A percentile compares a stretch with the other conserved stretches of the same genome.
phyloP scores from a whole-genome alignment of 495 filamentous ascomycete species.

The Penicillium bialowiezense region DNA sequence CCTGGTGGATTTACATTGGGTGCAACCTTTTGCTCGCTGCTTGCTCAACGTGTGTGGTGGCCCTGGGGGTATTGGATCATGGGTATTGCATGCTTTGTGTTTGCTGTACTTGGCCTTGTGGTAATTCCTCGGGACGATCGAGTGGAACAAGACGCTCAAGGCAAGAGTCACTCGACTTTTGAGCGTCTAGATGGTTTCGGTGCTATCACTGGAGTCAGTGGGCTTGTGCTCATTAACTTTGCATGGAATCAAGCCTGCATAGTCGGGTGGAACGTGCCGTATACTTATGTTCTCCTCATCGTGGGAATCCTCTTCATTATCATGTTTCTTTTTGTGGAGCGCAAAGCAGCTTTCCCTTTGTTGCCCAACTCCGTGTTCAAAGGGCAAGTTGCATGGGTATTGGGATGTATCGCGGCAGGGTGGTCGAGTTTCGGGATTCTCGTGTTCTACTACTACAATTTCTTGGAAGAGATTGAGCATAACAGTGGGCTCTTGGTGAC shows the following conservation, averaged over 20 bases:
- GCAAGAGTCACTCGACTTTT: not conserved
- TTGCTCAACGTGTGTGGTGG: constrained; percentile 55
- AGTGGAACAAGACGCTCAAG: not conserved
- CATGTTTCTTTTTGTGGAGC: constrained; percentile 52
- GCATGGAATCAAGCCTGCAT: constrained; percentile 60
- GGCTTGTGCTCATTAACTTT: constrained; percentile 61
- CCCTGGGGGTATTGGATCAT: constrained; percentile 62
- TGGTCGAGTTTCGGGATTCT: constrained; percentile 64
- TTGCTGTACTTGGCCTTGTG: constrained; percentile 36
- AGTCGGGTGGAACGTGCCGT: constrained; percentile 55
- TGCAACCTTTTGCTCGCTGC: constrained; percentile 44
- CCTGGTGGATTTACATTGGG: constrained; percentile 55
- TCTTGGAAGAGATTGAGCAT: constrained; percentile 48
- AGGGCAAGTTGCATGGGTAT: constrained; percentile 49
- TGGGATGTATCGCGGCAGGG: constrained; percentile 52
- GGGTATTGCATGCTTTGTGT: constrained; percentile 42
- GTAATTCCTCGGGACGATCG: constrained; percentile 48
- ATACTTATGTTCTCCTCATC: constrained; percentile 54
- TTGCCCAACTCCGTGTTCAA: constrained; percentile 51
- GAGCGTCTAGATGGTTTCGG: not conserved
- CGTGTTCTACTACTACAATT: constrained; percentile 56
- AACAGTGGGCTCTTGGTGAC: constrained; percentile 45
- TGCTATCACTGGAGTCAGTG: constrained; percentile 19
- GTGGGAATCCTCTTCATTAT: constrained; percentile 49
- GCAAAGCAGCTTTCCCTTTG: constrained; percentile 45